Conservation (phyloP, 805 yeast genomes). For the Wickerhamiella kurtzmanii region DNA sequence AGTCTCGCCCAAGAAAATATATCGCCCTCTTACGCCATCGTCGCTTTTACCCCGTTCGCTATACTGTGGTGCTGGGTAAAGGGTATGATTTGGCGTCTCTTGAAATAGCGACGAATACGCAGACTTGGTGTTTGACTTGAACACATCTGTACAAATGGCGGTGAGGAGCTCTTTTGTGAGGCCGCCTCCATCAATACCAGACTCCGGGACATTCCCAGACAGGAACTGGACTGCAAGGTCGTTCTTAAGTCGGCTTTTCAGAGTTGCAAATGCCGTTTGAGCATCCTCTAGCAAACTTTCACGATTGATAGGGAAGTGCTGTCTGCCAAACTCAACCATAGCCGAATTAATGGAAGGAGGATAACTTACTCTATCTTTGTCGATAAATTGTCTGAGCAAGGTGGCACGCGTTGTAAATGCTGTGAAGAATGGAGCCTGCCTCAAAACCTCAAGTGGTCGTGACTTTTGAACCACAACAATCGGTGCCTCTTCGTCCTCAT, state of each 20-base stretch:
- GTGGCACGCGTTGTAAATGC: constrained; percentile 63
- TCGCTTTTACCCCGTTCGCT: constrained; percentile 15
- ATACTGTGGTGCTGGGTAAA: constrained; percentile 54
- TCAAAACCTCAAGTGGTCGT: constrained; percentile 34
- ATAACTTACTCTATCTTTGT: constrained; percentile 30
- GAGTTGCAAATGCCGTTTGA: constrained; percentile 38
- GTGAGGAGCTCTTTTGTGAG: constrained; percentile 82
- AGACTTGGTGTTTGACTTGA: constrained; percentile 22
- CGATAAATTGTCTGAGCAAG: constrained; percentile 52
- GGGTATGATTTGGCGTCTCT: constrained; percentile 38
- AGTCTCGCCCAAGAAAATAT: constrained; percentile 60
- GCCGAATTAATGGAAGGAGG: background rate
- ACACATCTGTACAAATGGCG: constrained; percentile 54
- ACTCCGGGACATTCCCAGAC: constrained; percentile 63
- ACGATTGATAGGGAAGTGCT: constrained; percentile 35
- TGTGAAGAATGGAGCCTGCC: constrained; percentile 64
- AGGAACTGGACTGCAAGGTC: constrained; percentile 51
- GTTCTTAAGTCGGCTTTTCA: constrained; percentile 45
- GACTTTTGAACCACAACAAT: background rate
- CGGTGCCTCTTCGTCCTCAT: constrained; percentile 12
- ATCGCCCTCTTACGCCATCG: constrained; percentile 16
- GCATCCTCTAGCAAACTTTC: constrained; percentile 67
- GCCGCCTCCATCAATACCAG: constrained; percentile 96
- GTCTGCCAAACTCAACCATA: background rate
- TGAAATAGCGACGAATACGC: constrained; percentile 28